Percentiles rank a stretch among this genome's conserved stretches.
Conservation (phyloP, 192 early-diverging fungal genomes). For the Phycomyces blakesleeanus region DNA sequence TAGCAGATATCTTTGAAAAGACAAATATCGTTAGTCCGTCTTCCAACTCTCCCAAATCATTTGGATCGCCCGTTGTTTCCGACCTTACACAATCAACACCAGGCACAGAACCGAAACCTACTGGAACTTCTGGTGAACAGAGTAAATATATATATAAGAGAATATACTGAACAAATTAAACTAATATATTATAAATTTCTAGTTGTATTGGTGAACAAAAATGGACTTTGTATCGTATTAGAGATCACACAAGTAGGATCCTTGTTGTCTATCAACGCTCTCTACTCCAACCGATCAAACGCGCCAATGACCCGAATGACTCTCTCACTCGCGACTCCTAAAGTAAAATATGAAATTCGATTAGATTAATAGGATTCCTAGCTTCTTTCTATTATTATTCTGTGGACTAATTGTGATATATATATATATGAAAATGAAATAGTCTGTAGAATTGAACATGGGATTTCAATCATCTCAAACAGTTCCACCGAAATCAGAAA, state of each 20-base stretch:
- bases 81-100: not conserved
- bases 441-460: conserved; percentile 39
- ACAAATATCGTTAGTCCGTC: not conserved
- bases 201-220: conserved; percentile 34
- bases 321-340: conserved; percentile 42
- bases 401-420: not conserved
- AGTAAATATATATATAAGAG: not conserved
- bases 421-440: not conserved
- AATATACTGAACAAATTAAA: not conserved
- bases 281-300: conserved; percentile 42
- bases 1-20: conserved; percentile 14
- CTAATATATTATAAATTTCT: not conserved
- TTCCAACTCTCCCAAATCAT: not conserved
- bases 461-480: conserved; percentile 37
- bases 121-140: no score
- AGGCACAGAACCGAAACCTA: no score
- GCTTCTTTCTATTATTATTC: not conserved
- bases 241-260: conserved; percentile 16
- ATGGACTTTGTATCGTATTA: conserved; percentile 41
- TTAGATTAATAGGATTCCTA: no score
- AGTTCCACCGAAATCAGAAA: conserved; percentile 31
- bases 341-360: no score
- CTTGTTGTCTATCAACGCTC: conserved; percentile 31
- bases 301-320: conserved; percentile 37
- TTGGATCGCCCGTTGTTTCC: not conserved